Percentiles rank a stretch among this genome's conserved stretches.
Evolutionary conservation across 129 eudicot genomes (phyloP).

Genomic region (Scalesia atractyloides): DNA sequence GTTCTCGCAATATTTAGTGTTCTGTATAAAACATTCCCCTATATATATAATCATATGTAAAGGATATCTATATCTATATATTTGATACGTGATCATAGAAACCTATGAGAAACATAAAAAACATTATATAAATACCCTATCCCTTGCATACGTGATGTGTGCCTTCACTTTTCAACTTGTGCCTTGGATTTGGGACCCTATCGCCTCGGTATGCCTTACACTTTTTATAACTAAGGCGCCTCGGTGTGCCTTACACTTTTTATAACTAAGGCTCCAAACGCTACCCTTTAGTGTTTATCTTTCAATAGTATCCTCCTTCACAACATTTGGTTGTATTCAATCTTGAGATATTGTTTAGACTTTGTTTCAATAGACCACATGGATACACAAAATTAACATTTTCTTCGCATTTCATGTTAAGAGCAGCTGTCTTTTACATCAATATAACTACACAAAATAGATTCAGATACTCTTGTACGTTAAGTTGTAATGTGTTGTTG

Average conservation of each 20-base stretch:
- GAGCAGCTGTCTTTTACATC: background rate
- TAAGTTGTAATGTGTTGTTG: constrained; percentile 17
- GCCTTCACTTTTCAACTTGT: too few relatives aligned
- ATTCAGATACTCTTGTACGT: background rate
- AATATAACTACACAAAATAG: background rate
- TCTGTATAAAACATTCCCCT: too few relatives aligned
- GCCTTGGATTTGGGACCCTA: too few relatives aligned
- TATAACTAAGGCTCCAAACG: background rate
- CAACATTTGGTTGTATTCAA: background rate
- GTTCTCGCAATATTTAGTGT: too few relatives aligned
- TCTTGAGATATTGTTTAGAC: background rate
- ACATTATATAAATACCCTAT: too few relatives aligned
- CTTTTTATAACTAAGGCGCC: too few relatives aligned
- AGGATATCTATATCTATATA: too few relatives aligned
- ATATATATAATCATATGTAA: too few relatives aligned
- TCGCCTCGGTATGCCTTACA: too few relatives aligned
- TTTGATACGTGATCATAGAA: background rate
- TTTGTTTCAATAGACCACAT: background rate
- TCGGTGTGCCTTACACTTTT: too few relatives aligned
- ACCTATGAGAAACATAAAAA: too few relatives aligned
- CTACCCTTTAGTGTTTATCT: background rate
- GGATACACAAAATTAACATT: background rate
- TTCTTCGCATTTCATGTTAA: background rate
- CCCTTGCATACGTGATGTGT: too few relatives aligned
- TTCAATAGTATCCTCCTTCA: background rate